Base-by-base conservation (phyloP, 371 early-diverging fungal species). In the Smittium culicis region DNA sequence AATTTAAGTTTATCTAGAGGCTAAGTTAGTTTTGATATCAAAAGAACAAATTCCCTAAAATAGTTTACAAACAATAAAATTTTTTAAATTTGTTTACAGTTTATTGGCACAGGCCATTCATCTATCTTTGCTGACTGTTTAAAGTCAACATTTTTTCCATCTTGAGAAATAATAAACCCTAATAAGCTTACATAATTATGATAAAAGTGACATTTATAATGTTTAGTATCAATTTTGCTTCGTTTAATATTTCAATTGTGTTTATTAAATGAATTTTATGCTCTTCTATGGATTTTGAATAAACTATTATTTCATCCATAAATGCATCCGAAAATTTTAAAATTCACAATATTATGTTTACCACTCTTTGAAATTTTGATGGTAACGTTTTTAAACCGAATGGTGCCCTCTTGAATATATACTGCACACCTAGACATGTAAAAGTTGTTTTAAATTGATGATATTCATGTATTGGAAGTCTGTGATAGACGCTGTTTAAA, bases 361-460 rank as follows among this genome's bases (percentile, higher is more conserved):
- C 65, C 66, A 3, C 65, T 62, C 14, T 58, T 60, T 34, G 65
- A 66, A 33, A 69, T 66, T 5, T 54, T 34, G 8, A 35, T 20
- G 0, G 55, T 66, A 14, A 66, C 20, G 27, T 55, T 69, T 31
- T 57, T 55, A 1, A 69, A 29, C 1, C 69, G 67, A 68, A 69
- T 66, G 2, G 69, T 66, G 3, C 66, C 5, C 64, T 55, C 25
- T 1, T 20, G 30, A 25, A 69, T 0, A 66, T 66, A 61, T 68
- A 69, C 24, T 34, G 56, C 35, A 30, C 56, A 1, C n/a, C 27
- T 0, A 35, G 16, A 56, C 64, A 65, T 11, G 59, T 28, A 34
- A 69, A 65, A 1, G 60, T 58, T 59, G 66, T 69, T 34, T 69
- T 69, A 2, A 27, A 61, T 29, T 68, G 69, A 54, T 69, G 61